A percentile compares a stretch with the other conserved stretches of the same genome.
Evolutionary conservation across 106 monocot genomes (phyloP).

Genomic region (Hemerocallis citrina): DNA sequence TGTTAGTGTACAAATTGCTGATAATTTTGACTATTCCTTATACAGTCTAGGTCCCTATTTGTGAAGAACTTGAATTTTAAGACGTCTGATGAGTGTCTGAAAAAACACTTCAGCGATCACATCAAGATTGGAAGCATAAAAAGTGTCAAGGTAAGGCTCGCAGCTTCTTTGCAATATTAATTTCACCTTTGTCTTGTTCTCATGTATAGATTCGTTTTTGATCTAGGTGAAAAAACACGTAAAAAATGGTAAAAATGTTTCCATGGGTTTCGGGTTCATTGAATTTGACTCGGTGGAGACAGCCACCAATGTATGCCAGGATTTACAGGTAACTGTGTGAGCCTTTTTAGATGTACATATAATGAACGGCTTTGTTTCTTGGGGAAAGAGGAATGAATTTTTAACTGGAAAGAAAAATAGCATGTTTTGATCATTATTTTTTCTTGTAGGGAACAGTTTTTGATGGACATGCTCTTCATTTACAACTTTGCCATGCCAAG

Average conservation of each 20-base stretch:
- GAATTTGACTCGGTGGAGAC: slow-evolving; percentile 91
- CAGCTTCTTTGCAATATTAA: background rate
- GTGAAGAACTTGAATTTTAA: slow-evolving; percentile 97
- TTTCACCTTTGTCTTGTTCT: too few relatives aligned
- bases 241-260: slow-evolving; percentile 90
- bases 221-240: slow-evolving; percentile 80
- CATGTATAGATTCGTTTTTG: background rate
- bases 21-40: slow-evolving; percentile 8
- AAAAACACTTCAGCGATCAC: slow-evolving; percentile 55
- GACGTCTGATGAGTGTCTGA: slow-evolving; percentile 66
- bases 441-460: slow-evolving; percentile 72
- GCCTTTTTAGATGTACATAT: background rate
- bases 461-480: slow-evolving; percentile 91
- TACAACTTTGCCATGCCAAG: slow-evolving; percentile 84
- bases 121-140: slow-evolving; percentile 62
- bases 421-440: slow-evolving; percentile 4
- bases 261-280: slow-evolving; percentile 94
- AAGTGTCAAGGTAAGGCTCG: slow-evolving; percentile 62
- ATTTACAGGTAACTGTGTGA: slow-evolving; percentile 54
- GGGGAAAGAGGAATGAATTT: background rate
- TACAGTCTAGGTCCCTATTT: slow-evolving; percentile 84
- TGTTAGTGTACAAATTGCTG: background rate
- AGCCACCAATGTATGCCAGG: slow-evolving; percentile 56
- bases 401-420: background rate
- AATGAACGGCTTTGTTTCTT: background rate